These are phyloP conservation scores for Schizosaccharomyces lindneri DNA, from an alignment of 805 yeast genomes.

Conservation along the genomic window DNA sequence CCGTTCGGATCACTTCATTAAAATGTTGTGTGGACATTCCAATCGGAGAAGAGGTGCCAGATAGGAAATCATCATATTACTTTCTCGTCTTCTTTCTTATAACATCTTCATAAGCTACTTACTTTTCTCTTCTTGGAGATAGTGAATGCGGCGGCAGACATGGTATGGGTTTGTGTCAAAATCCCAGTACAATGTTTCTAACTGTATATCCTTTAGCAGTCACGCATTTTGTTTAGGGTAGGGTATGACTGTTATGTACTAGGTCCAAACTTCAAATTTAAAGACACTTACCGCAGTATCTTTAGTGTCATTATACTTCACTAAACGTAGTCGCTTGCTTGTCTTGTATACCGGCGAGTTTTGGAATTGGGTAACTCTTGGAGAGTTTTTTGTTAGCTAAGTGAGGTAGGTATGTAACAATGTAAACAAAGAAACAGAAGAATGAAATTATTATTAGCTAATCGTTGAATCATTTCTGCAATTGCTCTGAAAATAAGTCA, in stretches of 20 bases:
- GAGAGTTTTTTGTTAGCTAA: too few species aligned
- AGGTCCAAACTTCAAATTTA: too few species aligned
- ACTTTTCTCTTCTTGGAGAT: constrained; percentile 4
- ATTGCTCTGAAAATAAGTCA: too few species aligned
- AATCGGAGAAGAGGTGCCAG: constrained; percentile 4
- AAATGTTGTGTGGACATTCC: neutral
- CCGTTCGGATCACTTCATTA: constrained; percentile 1
- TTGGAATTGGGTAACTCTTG: too few species aligned
- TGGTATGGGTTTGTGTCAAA: constrained; percentile 2
- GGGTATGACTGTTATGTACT: neutral
- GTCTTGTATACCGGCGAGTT: neutral
- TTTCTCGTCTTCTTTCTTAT: neutral
- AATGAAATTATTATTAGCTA: too few species aligned
- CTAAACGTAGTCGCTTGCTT: neutral
- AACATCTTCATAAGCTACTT: neutral
- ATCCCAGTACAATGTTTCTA: neutral
- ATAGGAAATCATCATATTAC: neutral
- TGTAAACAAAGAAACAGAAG: too few species aligned
- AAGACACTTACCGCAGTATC: too few species aligned
- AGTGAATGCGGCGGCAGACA: constrained; percentile 1
- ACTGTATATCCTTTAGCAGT: neutral
- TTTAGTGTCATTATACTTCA: neutral
- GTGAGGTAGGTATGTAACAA: too few species aligned
- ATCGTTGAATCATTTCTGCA: too few species aligned
- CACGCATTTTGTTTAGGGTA: neutral